phyloP scores from a whole-genome alignment of 176 grass and related monocot species.

The Oryza meridionalis region DNA sequence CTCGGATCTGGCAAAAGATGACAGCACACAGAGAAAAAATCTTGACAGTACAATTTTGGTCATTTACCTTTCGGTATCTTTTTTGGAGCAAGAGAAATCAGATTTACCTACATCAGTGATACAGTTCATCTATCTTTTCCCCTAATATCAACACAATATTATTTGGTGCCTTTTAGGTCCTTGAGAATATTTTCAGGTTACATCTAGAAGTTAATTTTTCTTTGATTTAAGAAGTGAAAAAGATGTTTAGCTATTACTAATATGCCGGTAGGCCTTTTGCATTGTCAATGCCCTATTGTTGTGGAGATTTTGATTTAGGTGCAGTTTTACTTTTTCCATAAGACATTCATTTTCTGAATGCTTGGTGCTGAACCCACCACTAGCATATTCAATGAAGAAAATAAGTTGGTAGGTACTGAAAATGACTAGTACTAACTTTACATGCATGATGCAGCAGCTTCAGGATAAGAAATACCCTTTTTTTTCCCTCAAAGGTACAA shows the following conservation, averaged over 20 bases:
- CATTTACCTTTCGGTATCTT: neutral
- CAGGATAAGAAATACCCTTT: neutral
- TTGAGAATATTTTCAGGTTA: neutral
- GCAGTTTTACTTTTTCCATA: neutral
- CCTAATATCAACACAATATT: neutral
- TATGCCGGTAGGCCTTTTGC: neutral
- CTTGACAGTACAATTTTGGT: neutral
- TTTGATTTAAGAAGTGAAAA: neutral
- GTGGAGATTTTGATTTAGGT: neutral
- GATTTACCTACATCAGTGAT: neutral
- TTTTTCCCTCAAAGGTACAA: neutral
- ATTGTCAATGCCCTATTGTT: neutral
- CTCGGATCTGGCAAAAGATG: neutral
- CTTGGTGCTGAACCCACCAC: conserved; percentile 6
- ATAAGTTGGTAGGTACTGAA: conserved; percentile 25
- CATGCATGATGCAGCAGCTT: neutral
- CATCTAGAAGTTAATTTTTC: conserved; percentile 7
- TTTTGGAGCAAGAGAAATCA: neutral
- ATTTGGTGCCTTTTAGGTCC: neutral
- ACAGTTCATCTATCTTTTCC: neutral
- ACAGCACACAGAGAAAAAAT: neutral
- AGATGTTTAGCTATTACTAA: neutral
- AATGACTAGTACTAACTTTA: conserved; percentile 25
- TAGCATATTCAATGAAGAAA: conserved; percentile 2
- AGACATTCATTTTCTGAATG: conserved; percentile 2